Base-by-base conservation (phyloP, 768 basidiomycete species). In the Chiua virens region DNA sequence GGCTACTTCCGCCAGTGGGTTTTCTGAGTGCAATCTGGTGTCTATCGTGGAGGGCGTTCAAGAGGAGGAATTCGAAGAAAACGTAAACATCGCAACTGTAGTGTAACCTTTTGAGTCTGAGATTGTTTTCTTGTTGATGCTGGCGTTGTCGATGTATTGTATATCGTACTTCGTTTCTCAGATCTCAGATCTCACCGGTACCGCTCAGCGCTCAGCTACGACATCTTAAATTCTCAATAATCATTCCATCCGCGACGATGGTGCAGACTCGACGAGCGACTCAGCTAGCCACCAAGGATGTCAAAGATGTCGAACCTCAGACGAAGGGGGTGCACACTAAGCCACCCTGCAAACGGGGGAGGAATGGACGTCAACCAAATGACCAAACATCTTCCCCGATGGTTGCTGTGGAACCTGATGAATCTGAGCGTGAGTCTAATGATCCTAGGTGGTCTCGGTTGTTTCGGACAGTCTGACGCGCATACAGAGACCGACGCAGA, bases 1-100 rank as follows among this genome's bases (percentile, higher is more conserved):
- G 83, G 83, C 56, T 86, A 21, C 59, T 81, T 15, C 85, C 85
- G 9, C 84, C 82, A 0, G 53, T 71, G 25, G 81, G 77, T 1
- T 38, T 85, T 15, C 22, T 78, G n/a, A 78, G 76, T 2, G 83
- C 77, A 0, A 17, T 61, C n/a, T 72, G 67, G 70, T 71, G 66
- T 8, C 46, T 79, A 20, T 55, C 59, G 2, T 72, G 74, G 73
- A 70, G 70, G 32, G 56, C 63, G 18, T 43, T 71, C 51, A 61
- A 40, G 39, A 59, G 58, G 42, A 60, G 58, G n/a, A n/a, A n/a
- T n/a, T n/a, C n/a, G 48, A 53, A 45, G 47, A 45, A 41, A 30
- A 32, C 11, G 11, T 60, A 34, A 61, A 17, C 14, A 38, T 28
- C 18, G 15, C 4, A 34, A 1, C 10, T 13, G 6, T 34, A 17